Percentiles rank a stretch among this genome's conserved stretches.
Conservation (phyloP, 129 eudicot genomes). For the Chrysanthemum makinoi region DNA sequence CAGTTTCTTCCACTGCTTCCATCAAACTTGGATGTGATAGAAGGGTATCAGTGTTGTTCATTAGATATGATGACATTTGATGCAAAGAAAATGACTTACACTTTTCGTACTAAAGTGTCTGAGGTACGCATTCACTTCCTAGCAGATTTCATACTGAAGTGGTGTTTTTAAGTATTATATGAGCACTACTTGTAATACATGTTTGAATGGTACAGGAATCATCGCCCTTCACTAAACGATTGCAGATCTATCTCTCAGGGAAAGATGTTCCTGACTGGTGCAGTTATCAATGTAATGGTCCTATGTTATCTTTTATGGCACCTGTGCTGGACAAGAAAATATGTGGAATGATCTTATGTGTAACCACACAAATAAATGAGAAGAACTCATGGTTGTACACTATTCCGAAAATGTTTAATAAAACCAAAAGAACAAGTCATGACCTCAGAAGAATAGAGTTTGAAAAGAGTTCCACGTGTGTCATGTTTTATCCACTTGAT, state of each 20-base stretch:
- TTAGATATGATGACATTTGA: conserved; percentile 14
- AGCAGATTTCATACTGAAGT: not conserved
- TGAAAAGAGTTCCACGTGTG: no score
- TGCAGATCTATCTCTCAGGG: not conserved
- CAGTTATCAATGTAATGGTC: not conserved
- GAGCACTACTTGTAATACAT: not conserved
- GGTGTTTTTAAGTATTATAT: not conserved
- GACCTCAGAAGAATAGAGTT: not conserved
- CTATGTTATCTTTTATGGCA: not conserved
- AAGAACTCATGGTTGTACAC: no score
- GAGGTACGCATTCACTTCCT: conserved; percentile 11
- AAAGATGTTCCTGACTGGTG: not conserved
- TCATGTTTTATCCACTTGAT: conserved; percentile 15
- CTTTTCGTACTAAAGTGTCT: not conserved
- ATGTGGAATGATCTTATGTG: not conserved
- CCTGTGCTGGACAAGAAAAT: conserved; percentile 10
- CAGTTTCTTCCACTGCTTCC: conserved; percentile 16
- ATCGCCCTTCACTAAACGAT: not conserved
- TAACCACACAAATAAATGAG: no score
- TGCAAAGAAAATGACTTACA: not conserved
- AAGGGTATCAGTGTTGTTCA: not conserved
- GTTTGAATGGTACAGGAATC: conserved; percentile 14
- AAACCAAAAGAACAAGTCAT: no score
- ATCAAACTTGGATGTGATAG: not conserved
- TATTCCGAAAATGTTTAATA: no score